A percentile compares a stretch with the other conserved stretches of the same genome.
Conservation (phyloP, 2,329 filamentous ascomycete species). For the Sarocladium kiliense region DNA sequence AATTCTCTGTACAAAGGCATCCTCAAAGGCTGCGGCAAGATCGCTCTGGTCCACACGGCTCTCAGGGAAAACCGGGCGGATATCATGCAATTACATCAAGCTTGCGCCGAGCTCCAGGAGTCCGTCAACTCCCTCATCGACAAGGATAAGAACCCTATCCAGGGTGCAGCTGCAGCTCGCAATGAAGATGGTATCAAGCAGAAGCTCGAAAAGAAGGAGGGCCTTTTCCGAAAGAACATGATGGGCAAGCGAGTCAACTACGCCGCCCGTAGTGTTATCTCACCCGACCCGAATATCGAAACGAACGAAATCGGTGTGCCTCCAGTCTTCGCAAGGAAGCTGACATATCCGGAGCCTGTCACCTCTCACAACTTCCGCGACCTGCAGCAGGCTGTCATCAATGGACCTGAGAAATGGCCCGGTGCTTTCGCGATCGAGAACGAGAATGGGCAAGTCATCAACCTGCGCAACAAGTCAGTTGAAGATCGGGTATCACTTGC, state of each 20-base stretch:
- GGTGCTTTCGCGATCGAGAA: conserved; percentile 93
- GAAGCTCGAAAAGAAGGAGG: conserved; percentile 96
- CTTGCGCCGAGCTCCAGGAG: conserved; percentile 81
- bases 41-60: conserved; percentile 61
- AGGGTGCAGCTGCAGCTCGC: conserved; percentile 69
- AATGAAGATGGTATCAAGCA: conserved; percentile 97
- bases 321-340: conserved; percentile 92
- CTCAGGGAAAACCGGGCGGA: conserved; percentile 40
- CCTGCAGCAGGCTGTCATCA: conserved; percentile 92
- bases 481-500: conserved; percentile 87
- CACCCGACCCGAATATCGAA: conserved; percentile 96
- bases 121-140: conserved; percentile 91
- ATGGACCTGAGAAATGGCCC: conserved; percentile 89
- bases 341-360: conserved; percentile 95
- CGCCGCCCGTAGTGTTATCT: conserved; percentile 94
- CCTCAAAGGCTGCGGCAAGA: conserved; percentile 65
- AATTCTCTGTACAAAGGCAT: conserved; percentile 86
- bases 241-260: conserved; percentile 99
- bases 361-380: conserved; percentile 97
- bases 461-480: conserved; percentile 76
- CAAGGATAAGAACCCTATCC: conserved; percentile 76
- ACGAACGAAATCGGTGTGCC: conserved; percentile 98
- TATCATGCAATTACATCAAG: conserved; percentile 73
- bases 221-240: conserved; percentile 98
- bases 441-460: conserved; percentile 88